Conservation (phyloP, 352 stramenopile species). For the Phytophthora pluvialis region DNA sequence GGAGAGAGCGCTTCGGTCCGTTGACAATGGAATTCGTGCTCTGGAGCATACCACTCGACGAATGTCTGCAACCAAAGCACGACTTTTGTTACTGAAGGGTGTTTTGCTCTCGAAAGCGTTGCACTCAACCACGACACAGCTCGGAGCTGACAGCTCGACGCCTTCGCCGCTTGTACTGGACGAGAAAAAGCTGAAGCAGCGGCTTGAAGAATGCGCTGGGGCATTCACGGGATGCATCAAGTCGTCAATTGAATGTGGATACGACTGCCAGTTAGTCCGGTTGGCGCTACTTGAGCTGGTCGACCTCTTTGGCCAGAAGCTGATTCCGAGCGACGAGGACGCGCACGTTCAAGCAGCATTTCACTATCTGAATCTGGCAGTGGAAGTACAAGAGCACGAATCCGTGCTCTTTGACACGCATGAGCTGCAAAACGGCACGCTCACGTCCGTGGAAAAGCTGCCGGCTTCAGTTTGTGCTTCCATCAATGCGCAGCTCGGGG, state of each 20-base stretch:
- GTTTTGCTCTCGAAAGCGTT: constrained; percentile 54
- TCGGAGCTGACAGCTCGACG: neutral
- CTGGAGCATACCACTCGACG: constrained; percentile 48
- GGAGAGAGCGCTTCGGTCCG: constrained; percentile 31
- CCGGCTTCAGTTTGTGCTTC: constrained; percentile 45
- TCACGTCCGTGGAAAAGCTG: constrained; percentile 54
- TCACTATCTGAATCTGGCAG: constrained; percentile 67
- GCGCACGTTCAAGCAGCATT: constrained; percentile 73
- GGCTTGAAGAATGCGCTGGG: constrained; percentile 31
- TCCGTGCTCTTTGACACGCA: constrained; percentile 61
- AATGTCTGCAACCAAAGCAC: constrained; percentile 50
- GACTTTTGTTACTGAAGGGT: constrained; percentile 63
- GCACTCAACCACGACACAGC: neutral
- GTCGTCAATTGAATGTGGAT: constrained; percentile 53
- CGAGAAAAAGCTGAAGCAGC: constrained; percentile 9
- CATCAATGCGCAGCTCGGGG: constrained; percentile 37
- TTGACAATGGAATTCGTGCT: constrained; percentile 48
- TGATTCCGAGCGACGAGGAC: constrained; percentile 48
- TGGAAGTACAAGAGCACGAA: constrained; percentile 51
- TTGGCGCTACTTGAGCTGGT: constrained; percentile 69
- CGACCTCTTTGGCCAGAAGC: constrained; percentile 58
- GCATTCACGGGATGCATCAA: constrained; percentile 39
- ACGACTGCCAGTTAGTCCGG: constrained; percentile 64
- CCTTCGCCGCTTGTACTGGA: neutral
- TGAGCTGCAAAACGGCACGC: constrained; percentile 58